Base-by-base conservation (phyloP, 163 green algal species). In the Chlamydomonas reinhardtii region DNA sequence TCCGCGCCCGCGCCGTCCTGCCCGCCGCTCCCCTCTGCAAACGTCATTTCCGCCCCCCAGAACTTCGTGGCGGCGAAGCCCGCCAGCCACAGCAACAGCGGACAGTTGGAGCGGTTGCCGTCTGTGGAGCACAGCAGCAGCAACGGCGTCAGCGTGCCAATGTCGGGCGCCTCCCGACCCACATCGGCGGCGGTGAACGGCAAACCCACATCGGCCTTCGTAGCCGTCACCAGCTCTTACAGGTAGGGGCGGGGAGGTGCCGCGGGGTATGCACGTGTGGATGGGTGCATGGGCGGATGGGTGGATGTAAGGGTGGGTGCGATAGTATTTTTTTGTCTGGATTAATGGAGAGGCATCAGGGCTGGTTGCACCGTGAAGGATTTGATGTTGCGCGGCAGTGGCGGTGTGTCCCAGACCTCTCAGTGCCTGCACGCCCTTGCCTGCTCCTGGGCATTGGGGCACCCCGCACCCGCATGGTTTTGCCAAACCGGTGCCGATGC, bases 161-260 rank as follows among this genome's bases (percentile, higher is more conserved):
- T 66, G 39, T 5, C 39, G 39, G 76, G 39, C 17, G 19, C 34
- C 5, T 74, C 14, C 35, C 35, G 11, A 17, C 48, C 48, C 48
- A 56, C 48, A 56, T 56, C 48, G 6, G 48, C 48, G 48, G 48
- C 48, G 48, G 12, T 56, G 39, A 84, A 84, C 31, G 64, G 64
- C 29, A 65, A 66, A 0, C 76, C 76, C 27, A 68, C 76, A 20
- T 84, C 76, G 0, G 76, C 76, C 0, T 84, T 75, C 43, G 76
- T 84, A 25, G 43, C 56, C n/a, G 32, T 84, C 2, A 75, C 64
- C 39, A 75, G 64, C 39, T 74, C 61, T 4, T 83, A 74, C 76
- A 83, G 76, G 76, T 83, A 14, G 0, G 71, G 56, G 69, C 19
- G 48, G n/a, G n/a, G n/a, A n/a, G n/a, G n/a, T n/a, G n/a, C n/a